Evolutionary conservation across 345 rosid genomes (phyloP).

Genomic region (Gossypium sturtianum): DNA sequence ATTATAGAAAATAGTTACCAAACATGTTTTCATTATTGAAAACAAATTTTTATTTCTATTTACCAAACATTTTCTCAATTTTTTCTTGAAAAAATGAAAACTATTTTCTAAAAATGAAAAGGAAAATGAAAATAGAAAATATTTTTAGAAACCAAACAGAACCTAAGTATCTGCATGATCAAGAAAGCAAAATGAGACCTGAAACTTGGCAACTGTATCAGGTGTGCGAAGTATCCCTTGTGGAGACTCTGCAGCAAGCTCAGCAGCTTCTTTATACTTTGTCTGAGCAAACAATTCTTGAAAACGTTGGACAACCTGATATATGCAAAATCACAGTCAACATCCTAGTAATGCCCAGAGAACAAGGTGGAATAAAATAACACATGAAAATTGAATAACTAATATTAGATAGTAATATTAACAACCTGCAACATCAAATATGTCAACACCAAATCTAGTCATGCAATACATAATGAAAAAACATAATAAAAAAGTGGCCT

Average conservation of each 20-base stretch:
- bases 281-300: conserved; percentile 97
- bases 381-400: not conserved
- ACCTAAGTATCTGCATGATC: not conserved
- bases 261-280: conserved; percentile 99
- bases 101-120: no score
- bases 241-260: conserved; percentile 99
- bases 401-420: not conserved
- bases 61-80: no score
- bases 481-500: not conserved
- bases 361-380: conserved; percentile 7
- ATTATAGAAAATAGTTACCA: no score
- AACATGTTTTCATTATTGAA: no score
- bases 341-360: not conserved
- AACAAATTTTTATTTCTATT: no score
- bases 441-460: not conserved
- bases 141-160: no score
- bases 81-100: no score
- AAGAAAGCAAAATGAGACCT: conserved; percentile 43
- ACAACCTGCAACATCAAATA: not conserved
- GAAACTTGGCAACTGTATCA: conserved; percentile 95
- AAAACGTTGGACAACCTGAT: conserved; percentile 95
- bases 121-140: no score
- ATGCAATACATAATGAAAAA: not conserved
- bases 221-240: conserved; percentile 96
- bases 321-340: conserved; percentile 18